Base-by-base conservation (phyloP, 2,329 filamentous ascomycete genomes). In the Colletotrichum spinosum region DNA sequence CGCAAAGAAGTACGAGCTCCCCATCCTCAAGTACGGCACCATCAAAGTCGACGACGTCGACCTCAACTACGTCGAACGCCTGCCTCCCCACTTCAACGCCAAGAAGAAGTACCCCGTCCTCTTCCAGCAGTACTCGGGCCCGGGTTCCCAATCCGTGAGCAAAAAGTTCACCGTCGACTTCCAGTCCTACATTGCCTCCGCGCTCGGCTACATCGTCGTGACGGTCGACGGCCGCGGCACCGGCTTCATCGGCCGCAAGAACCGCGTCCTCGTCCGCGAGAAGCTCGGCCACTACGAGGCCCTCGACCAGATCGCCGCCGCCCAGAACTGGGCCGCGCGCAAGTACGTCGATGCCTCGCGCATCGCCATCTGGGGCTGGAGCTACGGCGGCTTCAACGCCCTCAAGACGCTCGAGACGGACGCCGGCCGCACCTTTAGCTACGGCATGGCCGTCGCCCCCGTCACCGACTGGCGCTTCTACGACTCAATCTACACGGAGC, bases 391-490 rank as follows among this genome's bases (percentile, higher is more conserved):
- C 10, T 99, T 97, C 83, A 92, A 92, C 83, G 93, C 96, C 6
- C 86, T 99, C 72, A 99, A 99, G 82, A 96, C 93, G 1, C 88
- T 99, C 11, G 96, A 99, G 82, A 86, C 88, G 67, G 96, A 99
- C 75, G 95, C 88, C 8, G 96, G 97, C 6, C 77, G 88, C 74
- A 98, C 94, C 0, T 99, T 97, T 81, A 90, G 90, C 69, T 99
- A 99, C 76, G 97, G 96, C 71, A 97, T 99, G 92, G 94, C 97
- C 7, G 97, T 99, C 55, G 96, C 96, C 2, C 96, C 96, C 15
- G 96, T 99, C n/a, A 98, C 95, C 0, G 94, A 99, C 78, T 99
- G 96, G 96, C 87, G 92, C 62, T 97, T 92, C 79, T 99, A 99
- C 79, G 92, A 97, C 79, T 92, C 89, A 65, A 90, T 97, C 72